Evolutionary conservation across 2,329 filamentous ascomycete species (phyloP), one percentile per base, ranked within the genome.

Genomic region (Ophiostoma pallidulum): DNA sequence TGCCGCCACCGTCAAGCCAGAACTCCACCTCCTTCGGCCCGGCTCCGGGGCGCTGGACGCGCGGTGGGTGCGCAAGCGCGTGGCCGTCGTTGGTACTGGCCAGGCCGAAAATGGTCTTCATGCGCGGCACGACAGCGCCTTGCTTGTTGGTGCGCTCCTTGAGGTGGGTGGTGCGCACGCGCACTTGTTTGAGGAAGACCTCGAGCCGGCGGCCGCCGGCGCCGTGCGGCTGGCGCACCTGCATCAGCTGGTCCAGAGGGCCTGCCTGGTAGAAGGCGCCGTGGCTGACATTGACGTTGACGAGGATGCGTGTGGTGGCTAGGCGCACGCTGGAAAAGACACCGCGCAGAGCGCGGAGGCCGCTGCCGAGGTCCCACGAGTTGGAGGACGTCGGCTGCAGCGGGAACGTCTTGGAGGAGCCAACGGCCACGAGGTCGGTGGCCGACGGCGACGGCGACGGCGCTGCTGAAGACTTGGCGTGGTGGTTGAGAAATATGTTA

Each of bases 401-500:
- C 0, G 53, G 31, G 28, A 66, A 66, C 4, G 47, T 59, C 51
- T 60, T 63, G 29, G 53, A 53, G 7, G 56, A 36, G 1, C 64
- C 65, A 24, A 66, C 53, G 0, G 60, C 58, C 19, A 53, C 53
- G 2, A 63, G 41, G 3, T 46, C 49, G 13, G 35, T 42, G 1
- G n/a, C n/a, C n/a, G n/a, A n/a, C n/a, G n/a, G n/a, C n/a, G n/a
- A n/a, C n/a, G n/a, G n/a, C n/a, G n/a, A n/a, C n/a, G n/a, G n/a
- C n/a, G n/a, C n/a, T n/a, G n/a, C n/a, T n/a, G 53, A 36, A 1
- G 59, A 52, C 53, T 62, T 65, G 37, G 60, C 48, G 31, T 61
- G 57, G 47, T 68, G 61, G 33, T 65, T 66, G 2, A 86, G 67
- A 51, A 75, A 86, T 60, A 83, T 84, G 59, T 90, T 78, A 52